Conservation (phyloP, 331 rosid species). For the Quercus phellos region DNA sequence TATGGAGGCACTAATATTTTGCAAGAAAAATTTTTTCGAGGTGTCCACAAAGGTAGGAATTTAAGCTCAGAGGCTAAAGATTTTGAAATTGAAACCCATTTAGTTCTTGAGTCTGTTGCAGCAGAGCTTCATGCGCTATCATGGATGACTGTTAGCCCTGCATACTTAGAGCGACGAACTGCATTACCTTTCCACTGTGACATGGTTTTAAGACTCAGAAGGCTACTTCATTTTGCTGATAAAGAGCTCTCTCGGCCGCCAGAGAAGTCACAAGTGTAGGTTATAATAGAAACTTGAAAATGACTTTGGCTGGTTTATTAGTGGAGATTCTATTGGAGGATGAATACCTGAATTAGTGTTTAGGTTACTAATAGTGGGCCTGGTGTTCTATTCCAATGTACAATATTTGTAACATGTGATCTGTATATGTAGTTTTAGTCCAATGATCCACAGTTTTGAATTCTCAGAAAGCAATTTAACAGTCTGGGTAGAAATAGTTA, state of each 20-base stretch:
- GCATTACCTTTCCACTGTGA: conserved; percentile 95
- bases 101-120: conserved; percentile 79
- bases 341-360: conserved; percentile 15
- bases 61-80: conserved; percentile 65
- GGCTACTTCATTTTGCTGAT: conserved; percentile 97
- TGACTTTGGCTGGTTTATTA: not conserved
- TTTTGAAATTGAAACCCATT: conserved; percentile 70
- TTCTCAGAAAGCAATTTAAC: not conserved
- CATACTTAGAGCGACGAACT: conserved; percentile 83
- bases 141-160: conserved; percentile 95
- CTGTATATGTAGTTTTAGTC: conserved; percentile 33
- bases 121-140: conserved; percentile 96
- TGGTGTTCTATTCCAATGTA: conserved; percentile 25
- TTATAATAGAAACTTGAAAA: conserved; percentile 6
- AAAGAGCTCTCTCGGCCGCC: conserved; percentile 67
- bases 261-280: conserved; percentile 55
- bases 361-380: conserved; percentile 27
- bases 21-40: conserved; percentile 67
- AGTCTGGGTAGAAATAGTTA: conserved; percentile 16
- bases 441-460: conserved; percentile 4
- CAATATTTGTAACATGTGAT: conserved; percentile 30
- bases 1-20: conserved; percentile 66
- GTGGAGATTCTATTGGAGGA: conserved; percentile 16
- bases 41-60: conserved; percentile 58
- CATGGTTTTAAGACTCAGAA: conserved; percentile 90